Conservation (phyloP, 2,329 filamentous ascomycete species). For the Diaporthe batatas region DNA sequence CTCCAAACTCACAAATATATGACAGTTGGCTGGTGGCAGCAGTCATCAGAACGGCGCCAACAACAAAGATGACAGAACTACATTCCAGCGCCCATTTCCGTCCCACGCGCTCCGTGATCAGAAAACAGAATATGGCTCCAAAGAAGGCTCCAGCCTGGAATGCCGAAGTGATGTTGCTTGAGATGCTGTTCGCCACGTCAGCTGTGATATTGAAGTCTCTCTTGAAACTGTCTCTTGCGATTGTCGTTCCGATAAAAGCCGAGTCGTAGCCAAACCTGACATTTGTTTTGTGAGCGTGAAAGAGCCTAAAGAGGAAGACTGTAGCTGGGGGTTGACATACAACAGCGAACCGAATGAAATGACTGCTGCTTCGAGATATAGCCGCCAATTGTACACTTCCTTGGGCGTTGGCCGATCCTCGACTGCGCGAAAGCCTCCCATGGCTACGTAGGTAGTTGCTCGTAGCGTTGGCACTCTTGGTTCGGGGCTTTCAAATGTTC, state of each 20-base stretch:
- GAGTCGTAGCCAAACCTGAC: slow-evolving; percentile 63
- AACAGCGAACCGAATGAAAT: slow-evolving; percentile 62
- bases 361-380: slow-evolving; percentile 61
- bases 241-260: slow-evolving; percentile 68
- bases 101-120: slow-evolving; percentile 62
- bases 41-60: slow-evolving; percentile 60
- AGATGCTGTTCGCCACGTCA: slow-evolving; percentile 54
- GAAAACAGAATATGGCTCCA: slow-evolving; percentile 63
- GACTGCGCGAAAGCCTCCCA: slow-evolving; percentile 46
- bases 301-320: slow-evolving; percentile 14
- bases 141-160: slow-evolving; percentile 67
- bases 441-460: slow-evolving; percentile 8
- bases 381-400: slow-evolving; percentile 67
- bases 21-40: slow-evolving; percentile 56
- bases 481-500: not conserved
- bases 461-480: not conserved
- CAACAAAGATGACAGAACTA: slow-evolving; percentile 58
- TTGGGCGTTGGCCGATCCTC: slow-evolving; percentile 68
- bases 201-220: slow-evolving; percentile 57
- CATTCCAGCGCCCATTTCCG: slow-evolving; percentile 64
- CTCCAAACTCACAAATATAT: slow-evolving; percentile 59
- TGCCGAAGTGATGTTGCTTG: slow-evolving; percentile 61
- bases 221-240: slow-evolving; percentile 62
- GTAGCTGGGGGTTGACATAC: slow-evolving; percentile 44
- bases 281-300: not conserved